Percentiles rank a stretch among this genome's conserved stretches.
phyloP scores from a whole-genome alignment of 2,329 filamentous ascomycete genomes.

The Cordyceps farinosa region DNA sequence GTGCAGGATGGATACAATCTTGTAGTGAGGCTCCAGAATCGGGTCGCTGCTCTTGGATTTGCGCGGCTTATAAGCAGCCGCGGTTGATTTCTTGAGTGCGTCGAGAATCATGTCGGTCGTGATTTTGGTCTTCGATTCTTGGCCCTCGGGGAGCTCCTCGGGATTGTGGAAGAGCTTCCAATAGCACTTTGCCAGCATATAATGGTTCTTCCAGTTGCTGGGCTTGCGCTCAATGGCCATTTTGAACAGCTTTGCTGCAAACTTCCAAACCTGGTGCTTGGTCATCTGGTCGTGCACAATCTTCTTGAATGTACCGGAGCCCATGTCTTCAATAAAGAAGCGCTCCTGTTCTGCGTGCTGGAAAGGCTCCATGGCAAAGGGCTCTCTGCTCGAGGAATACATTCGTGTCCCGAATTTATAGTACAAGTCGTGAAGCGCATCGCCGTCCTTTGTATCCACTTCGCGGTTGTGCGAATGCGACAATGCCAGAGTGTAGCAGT shows the following conservation, averaged over 20 bases:
- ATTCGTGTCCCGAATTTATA: constrained; percentile 59
- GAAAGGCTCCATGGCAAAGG: constrained; percentile 61
- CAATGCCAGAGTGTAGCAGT: constrained; percentile 66
- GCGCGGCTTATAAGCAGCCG: constrained; percentile 48
- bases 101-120: constrained; percentile 40
- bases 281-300: constrained; percentile 55
- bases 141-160: constrained; percentile 40
- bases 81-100: constrained; percentile 49
- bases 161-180: constrained; percentile 61
- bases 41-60: constrained; percentile 65
- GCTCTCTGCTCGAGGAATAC: constrained; percentile 59
- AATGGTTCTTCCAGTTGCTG: constrained; percentile 56
- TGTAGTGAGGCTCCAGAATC: constrained; percentile 88
- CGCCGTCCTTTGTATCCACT: constrained; percentile 44
- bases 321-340: constrained; percentile 52
- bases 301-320: constrained; percentile 48
- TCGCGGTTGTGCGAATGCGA: constrained; percentile 50
- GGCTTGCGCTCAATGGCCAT: constrained; percentile 54
- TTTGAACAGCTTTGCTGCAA: constrained; percentile 52
- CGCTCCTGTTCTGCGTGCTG: constrained; percentile 53
- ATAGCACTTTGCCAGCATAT: constrained; percentile 59
- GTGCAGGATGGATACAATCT: constrained; percentile 75
- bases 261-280: constrained; percentile 60
- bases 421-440: constrained; percentile 56
- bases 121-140: constrained; percentile 35